These are phyloP conservation scores for Paraconiothyrium brasiliense DNA, from an alignment of 2,329 filamentous ascomycete genomes.

Conservation along the genomic window DNA sequence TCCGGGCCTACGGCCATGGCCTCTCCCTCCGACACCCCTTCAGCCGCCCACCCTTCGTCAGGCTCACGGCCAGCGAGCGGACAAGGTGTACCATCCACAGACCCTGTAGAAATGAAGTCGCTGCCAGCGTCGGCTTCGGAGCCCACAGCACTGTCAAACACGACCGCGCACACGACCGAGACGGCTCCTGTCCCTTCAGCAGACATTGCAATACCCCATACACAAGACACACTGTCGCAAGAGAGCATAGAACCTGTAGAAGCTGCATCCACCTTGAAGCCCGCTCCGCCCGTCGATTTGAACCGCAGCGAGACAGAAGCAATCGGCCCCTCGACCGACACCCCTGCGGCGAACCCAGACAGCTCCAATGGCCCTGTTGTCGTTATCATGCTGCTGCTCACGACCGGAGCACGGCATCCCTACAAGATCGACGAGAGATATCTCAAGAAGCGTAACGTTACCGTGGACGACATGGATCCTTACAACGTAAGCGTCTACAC, in stretches of 20 bases:
- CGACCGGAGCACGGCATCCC: conserved; percentile 83
- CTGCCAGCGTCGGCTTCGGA: conserved; percentile 34
- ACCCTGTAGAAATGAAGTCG: conserved; percentile 48
- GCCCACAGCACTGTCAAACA: conserved; percentile 25
- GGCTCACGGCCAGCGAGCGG: conserved; percentile 35
- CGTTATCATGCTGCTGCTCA: conserved; percentile 83
- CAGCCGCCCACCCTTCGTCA: conserved; percentile 31
- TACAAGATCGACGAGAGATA: conserved; percentile 92
- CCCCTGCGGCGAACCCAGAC: conserved; percentile 51
- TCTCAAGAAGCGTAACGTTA: conserved; percentile 80
- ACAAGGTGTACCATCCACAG: conserved; percentile 34
- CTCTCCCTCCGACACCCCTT: conserved; percentile 38
- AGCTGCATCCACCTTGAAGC: conserved; percentile 30
- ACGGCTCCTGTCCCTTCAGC: conserved; percentile 26
- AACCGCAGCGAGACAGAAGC: conserved; percentile 55
- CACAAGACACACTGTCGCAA: conserved; percentile 23
- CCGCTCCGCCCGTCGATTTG: conserved; percentile 38
- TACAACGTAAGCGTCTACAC: conserved; percentile 93
- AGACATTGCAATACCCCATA: conserved; percentile 22
- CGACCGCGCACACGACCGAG: conserved; percentile 27
- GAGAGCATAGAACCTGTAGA: conserved; percentile 23
- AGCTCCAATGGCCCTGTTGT: conserved; percentile 58
- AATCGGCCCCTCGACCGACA: conserved; percentile 59
- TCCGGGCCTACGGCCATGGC: conserved; percentile 42
- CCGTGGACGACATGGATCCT: conserved; percentile 79